phyloP scores from a whole-genome alignment of 2,329 filamentous ascomycete genomes.

The Hirsutella thompsonii region DNA sequence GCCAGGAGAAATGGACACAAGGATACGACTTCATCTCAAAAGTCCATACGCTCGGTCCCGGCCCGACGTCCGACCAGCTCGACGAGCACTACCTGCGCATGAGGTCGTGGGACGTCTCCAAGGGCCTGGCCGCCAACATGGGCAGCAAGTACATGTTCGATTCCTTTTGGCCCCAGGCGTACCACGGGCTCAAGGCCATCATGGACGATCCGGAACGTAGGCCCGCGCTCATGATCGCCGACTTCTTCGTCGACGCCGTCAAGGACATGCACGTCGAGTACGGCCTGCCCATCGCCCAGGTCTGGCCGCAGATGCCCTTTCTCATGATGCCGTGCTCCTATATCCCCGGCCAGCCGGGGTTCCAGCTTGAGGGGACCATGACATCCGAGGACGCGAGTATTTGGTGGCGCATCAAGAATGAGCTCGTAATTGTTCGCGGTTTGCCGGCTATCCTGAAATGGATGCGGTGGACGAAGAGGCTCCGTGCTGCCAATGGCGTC shows the following conservation, averaged over 20 bases:
- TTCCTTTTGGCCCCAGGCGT: constrained; percentile 20
- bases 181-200: constrained; percentile 7
- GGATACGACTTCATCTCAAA: constrained; percentile 17
- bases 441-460: constrained; percentile 16
- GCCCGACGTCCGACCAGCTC: constrained; percentile 13
- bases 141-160: constrained; percentile 24
- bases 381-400: constrained; percentile 25
- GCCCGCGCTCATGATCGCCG: constrained; percentile 27
- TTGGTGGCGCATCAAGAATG: constrained; percentile 21
- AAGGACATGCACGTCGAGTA: constrained; percentile 25
- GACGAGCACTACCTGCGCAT: constrained; percentile 21
- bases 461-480: constrained; percentile 15
- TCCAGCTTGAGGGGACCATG: constrained; percentile 21
- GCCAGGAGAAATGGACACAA: constrained; percentile 21
- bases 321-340: constrained; percentile 22
- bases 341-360: constrained; percentile 27
- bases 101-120: constrained; percentile 17
- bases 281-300: constrained; percentile 22
- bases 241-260: constrained; percentile 28
- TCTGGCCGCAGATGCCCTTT: constrained; percentile 28
- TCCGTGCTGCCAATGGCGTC: constrained; percentile 22
- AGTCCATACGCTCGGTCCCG: constrained; percentile 18
- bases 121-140: constrained; percentile 18
- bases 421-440: constrained; percentile 14
- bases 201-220: not conserved